These are phyloP conservation scores for Lactarius hengduanensis DNA, from an alignment of 768 basidiomycete genomes.

Conservation along the genomic window DNA sequence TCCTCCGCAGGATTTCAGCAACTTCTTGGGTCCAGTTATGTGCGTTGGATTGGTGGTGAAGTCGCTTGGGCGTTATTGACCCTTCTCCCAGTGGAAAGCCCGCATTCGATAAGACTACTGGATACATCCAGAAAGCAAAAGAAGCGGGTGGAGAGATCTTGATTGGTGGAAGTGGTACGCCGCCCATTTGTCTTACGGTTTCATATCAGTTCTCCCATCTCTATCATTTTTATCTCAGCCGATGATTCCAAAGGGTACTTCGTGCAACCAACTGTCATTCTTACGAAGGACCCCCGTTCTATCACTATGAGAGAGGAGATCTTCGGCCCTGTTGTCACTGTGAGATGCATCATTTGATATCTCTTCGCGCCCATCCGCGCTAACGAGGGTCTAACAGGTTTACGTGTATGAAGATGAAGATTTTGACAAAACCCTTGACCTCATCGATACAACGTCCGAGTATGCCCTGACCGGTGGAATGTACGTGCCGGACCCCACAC, in stretches of 20 bases:
- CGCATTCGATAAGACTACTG: constrained; percentile 85
- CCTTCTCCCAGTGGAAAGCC: constrained; percentile 58
- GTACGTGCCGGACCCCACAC: constrained; percentile 45
- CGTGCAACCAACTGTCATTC: constrained; percentile 90
- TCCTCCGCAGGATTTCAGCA: constrained; percentile 64
- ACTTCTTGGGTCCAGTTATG: constrained; percentile 98
- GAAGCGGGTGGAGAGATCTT: constrained; percentile 87
- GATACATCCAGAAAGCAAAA: constrained; percentile 85
- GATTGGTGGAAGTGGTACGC: constrained; percentile 74
- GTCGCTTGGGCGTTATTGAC: neutral
- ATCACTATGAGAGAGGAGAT: constrained; percentile 94
- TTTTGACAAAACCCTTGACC: constrained; percentile 80
- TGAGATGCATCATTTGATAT: constrained; percentile 35
- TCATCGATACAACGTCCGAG: constrained; percentile 81
- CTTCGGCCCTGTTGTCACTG: constrained; percentile 94
- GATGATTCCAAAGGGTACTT: constrained; percentile 93
- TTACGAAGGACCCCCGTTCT: constrained; percentile 85
- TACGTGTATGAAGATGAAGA: constrained; percentile 88
- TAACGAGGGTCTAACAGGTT: constrained; percentile 45
- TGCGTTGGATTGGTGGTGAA: constrained; percentile 36
- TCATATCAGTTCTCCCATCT: neutral
- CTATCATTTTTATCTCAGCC: constrained; percentile 40
- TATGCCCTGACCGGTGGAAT: constrained; percentile 97
- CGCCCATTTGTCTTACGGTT: neutral
- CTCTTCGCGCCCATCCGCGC: neutral